These are phyloP conservation scores for Centella asiatica DNA, from an alignment of 129 eudicot species.

Conservation along the genomic window DNA sequence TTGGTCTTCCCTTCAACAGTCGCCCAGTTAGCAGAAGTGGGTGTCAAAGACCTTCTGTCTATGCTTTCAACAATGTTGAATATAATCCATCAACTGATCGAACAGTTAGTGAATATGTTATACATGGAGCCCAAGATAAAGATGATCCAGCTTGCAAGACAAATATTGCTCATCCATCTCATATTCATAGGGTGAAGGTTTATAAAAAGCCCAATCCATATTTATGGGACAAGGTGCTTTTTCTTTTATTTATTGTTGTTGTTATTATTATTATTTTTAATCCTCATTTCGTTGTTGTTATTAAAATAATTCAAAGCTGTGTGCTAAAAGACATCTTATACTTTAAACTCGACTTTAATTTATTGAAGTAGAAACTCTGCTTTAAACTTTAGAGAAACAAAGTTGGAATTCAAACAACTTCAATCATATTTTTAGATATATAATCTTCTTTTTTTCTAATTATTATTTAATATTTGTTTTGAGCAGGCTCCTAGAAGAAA, in stretches of 20 bases:
- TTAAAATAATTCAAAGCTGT: too few species aligned
- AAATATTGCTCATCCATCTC: slow-evolving; percentile 13
- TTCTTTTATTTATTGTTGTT: neutral
- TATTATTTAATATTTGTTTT: too few species aligned
- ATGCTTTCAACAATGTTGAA: slow-evolving; percentile 14
- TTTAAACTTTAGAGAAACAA: too few species aligned
- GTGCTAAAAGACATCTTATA: too few species aligned
- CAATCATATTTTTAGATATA: too few species aligned
- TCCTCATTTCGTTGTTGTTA: too few species aligned
- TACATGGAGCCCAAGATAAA: neutral
- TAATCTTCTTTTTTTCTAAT: too few species aligned
- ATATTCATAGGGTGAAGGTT: slow-evolving; percentile 25
- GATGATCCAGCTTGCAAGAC: slow-evolving; percentile 15
- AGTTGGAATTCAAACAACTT: too few species aligned
- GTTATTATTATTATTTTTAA: too few species aligned
- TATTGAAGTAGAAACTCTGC: too few species aligned
- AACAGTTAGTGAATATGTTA: slow-evolving; percentile 24
- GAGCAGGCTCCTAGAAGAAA: too few species aligned
- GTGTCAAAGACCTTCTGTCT: slow-evolving; percentile 28
- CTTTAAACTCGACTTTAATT: too few species aligned
- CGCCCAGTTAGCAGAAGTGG: slow-evolving; percentile 11
- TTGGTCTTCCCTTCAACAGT: slow-evolving; percentile 32
- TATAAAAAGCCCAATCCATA: slow-evolving; percentile 29
- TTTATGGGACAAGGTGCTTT: slow-evolving; percentile 44
- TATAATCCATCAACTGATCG: slow-evolving; percentile 6